These are phyloP conservation scores for Serpula lacrymans DNA, from an alignment of 768 basidiomycete species.

Conservation along the genomic window DNA sequence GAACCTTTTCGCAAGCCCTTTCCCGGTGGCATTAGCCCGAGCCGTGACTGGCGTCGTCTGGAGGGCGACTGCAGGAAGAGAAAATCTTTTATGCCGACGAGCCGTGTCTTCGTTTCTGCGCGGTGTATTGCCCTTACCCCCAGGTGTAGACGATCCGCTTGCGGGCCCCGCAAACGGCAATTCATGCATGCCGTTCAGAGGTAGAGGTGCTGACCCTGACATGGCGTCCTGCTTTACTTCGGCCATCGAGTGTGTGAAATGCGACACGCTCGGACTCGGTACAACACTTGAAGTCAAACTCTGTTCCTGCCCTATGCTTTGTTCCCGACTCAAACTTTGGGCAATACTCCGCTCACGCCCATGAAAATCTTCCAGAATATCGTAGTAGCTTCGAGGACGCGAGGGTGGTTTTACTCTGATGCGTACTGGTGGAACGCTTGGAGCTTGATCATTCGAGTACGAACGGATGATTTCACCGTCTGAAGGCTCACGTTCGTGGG, in stretches of 20 bases:
- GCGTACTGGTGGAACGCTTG: constrained; percentile 19
- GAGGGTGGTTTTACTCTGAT: constrained; percentile 28
- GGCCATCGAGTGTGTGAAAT: neutral
- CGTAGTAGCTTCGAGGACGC: constrained; percentile 62
- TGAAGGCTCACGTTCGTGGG: neutral
- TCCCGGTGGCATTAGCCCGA: constrained; percentile 24
- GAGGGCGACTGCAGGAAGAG: constrained; percentile 71
- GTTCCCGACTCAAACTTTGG: constrained; percentile 16
- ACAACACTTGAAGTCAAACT: neutral
- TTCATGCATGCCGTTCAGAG: no score
- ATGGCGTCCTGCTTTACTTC: neutral
- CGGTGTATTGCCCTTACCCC: constrained; percentile 7
- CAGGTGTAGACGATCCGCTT: no score
- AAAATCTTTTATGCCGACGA: constrained; percentile 65
- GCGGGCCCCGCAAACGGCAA: no score
- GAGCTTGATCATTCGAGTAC: constrained; percentile 7
- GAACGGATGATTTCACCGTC: constrained; percentile 1
- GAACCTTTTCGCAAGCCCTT: constrained; percentile 42
- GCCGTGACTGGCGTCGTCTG: constrained; percentile 71
- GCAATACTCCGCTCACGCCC: constrained; percentile 26
- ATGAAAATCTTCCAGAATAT: constrained; percentile 64
- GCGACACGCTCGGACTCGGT: neutral
- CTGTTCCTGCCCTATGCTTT: constrained; percentile 7
- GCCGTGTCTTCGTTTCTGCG: constrained; percentile 56
- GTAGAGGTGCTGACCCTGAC: no score